Conservation (phyloP, 495 filamentous ascomycete species). For the Talaromyces trachyspermus region DNA sequence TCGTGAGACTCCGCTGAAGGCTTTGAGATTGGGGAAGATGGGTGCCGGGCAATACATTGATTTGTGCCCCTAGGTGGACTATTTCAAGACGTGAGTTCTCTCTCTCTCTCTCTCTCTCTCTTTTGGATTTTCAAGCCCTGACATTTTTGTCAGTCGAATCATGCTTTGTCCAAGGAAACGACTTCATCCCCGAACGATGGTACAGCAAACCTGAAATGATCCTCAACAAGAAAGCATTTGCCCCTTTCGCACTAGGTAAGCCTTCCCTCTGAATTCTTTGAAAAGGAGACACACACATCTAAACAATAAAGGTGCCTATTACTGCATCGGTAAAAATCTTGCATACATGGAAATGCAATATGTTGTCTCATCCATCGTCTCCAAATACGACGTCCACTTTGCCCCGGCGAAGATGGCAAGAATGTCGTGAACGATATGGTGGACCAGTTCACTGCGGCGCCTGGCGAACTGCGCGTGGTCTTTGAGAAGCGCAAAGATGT, state of each 20-base stretch:
- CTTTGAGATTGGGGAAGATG: slow-evolving; percentile 15
- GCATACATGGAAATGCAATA: slow-evolving; percentile 29
- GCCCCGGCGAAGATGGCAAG: slow-evolving; percentile 30
- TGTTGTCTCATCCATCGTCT: slow-evolving; percentile 20
- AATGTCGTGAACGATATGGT: slow-evolving; percentile 23
- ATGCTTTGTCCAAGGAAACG: slow-evolving; percentile 15
- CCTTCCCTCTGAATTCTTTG: too few relatives aligned
- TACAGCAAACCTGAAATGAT: slow-evolving; percentile 21
- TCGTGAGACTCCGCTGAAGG: slow-evolving; percentile 19
- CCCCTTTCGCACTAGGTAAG: slow-evolving; percentile 21
- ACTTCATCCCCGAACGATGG: slow-evolving; percentile 31
- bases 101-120: neutral
- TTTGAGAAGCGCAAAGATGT: too few relatives aligned
- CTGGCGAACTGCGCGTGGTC: slow-evolving; percentile 18
- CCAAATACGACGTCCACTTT: slow-evolving; percentile 25
- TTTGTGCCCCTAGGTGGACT: slow-evolving; percentile 14
- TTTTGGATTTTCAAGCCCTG: neutral
- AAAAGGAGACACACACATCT: too few relatives aligned
- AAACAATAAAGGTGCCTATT: too few relatives aligned
- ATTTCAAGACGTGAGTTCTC: slow-evolving; percentile 14
- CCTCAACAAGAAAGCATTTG: slow-evolving; percentile 20
- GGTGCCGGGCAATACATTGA: slow-evolving; percentile 17
- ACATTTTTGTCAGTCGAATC: neutral
- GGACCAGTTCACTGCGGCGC: slow-evolving; percentile 37
- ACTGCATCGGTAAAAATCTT: slow-evolving; percentile 22